Base-by-base conservation (phyloP, 1,139 yeast species). In the Candida sp. region DNA sequence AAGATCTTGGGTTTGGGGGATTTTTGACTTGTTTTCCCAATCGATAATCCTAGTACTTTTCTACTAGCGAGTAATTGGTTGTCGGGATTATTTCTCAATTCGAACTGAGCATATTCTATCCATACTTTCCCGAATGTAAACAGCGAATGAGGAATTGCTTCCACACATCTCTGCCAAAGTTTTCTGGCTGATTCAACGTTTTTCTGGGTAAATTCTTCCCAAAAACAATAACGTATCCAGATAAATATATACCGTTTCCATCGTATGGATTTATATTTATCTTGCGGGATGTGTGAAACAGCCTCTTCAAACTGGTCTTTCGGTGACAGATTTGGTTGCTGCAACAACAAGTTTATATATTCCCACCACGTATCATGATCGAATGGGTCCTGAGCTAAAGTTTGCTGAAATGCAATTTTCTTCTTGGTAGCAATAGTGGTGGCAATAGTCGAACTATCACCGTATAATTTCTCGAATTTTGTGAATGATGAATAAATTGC, bases 301-400 rank as follows among this genome's bases (percentile, higher is more conserved):
- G 87, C 79, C 6, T 73, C 61, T 44, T 79, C 81, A 54, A 74
- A 82, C 1, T 42, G 57, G 45, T 32, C 54, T 49, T 44, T 60
- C 33, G 27, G 36, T 29, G 11, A 11, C 21, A 15, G 23, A n/a
- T 7, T 41, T 38, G 0, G 73, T 39, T 62, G 63, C 29, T 70
- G 68, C 25, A 65, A 67, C 30, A 81, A 51, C 21, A 87, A 56
- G 21, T 75, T 72, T 2, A 87, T 52, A 52, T 83, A 82, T 0
- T 79, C 61, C 89, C 96, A 89, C 97, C 97, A 90, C 0, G 81
- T 66, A 55, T 86, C 95, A 59, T 81, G 84, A 61, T 88, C 87
- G 1, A 49, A 40, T 0, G 88, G 82, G 45, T 79, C 71, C 4
- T 57, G 54, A 9, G 56, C 52, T 21, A 89, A 55, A 12, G 65